Evolutionary conservation across 139 green algal genomes (phyloP).

Genomic region (Coccomyxa sp.): DNA sequence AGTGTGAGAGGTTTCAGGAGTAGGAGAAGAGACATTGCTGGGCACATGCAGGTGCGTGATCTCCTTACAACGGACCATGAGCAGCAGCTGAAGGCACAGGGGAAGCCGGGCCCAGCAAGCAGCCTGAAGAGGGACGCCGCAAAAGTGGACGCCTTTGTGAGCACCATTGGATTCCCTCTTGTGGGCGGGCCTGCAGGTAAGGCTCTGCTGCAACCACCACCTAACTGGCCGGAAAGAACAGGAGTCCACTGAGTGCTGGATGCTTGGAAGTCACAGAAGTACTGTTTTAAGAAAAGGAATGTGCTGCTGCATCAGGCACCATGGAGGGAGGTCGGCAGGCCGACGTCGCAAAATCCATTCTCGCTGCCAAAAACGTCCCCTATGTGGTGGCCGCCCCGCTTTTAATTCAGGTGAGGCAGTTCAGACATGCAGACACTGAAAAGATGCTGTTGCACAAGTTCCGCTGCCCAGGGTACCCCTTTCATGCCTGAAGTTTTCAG

Average conservation of each 20-base stretch:
- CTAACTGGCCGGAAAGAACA: too few species aligned
- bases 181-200: conserved; percentile 81
- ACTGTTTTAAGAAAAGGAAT: too few species aligned
- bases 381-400: conserved; percentile 93
- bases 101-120: conserved; percentile 20
- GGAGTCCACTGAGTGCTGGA: too few species aligned
- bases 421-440: not conserved
- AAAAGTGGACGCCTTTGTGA: conserved; percentile 85
- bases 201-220: not conserved
- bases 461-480: not conserved
- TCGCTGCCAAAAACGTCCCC: conserved; percentile 89
- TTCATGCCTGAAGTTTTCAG: not conserved
- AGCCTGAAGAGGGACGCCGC: conserved; percentile 43
- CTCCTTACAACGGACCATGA: conserved; percentile 73
- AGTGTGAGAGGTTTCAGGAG: too few species aligned
- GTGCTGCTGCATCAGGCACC: conserved; percentile 38
- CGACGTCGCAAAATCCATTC: conserved; percentile 83
- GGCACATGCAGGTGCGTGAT: conserved; percentile 55
- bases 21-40: too few species aligned
- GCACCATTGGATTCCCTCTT: conserved; percentile 92
- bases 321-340: conserved; percentile 89
- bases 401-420: conserved; percentile 74
- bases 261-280: too few species aligned
- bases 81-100: conserved; percentile 27
- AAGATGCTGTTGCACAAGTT: not conserved